Evolutionary conservation across 2,329 filamentous ascomycete species (phyloP).

Genomic region (Boeremia lycopersici): DNA sequence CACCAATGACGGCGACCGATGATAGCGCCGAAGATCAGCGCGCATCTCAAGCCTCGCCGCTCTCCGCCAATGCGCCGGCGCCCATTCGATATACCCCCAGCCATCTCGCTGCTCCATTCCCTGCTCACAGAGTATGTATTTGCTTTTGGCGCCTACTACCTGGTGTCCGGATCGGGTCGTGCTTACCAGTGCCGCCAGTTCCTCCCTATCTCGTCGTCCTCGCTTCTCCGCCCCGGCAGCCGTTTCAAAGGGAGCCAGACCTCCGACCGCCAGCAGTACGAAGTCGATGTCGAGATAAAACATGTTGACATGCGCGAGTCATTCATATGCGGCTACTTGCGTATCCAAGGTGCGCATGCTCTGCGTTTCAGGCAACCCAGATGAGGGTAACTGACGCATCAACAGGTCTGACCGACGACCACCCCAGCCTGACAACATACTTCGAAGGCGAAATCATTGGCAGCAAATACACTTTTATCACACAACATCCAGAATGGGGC

Average conservation of each 20-base stretch:
- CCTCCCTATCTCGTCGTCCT: conserved; percentile 79
- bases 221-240: conserved; percentile 84
- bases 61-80: conserved; percentile 32
- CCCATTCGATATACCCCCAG: conserved; percentile 33
- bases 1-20: conserved; percentile 45
- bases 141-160: not conserved
- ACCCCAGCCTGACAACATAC: conserved; percentile 96
- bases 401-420: conserved; percentile 87
- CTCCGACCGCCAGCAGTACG: conserved; percentile 90
- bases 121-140: conserved; percentile 42
- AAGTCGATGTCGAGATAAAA: conserved; percentile 96
- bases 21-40: conserved; percentile 45
- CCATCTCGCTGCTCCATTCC: conserved; percentile 41
- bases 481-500: conserved; percentile 87
- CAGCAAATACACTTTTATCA: conserved; percentile 91
- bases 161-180: not conserved
- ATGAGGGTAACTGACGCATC: conserved; percentile 22
- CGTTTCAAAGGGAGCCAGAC: conserved; percentile 90
- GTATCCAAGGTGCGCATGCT: conserved; percentile 79
- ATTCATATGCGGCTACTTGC: conserved; percentile 91
- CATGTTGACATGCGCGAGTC: conserved; percentile 94
- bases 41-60: conserved; percentile 39
- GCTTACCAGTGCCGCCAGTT: conserved; percentile 57
- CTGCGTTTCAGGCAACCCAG: not conserved
- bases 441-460: conserved; percentile 99